Conservation (phyloP, 2,329 filamentous ascomycete genomes). For the Thielaviopsis cerberus region DNA sequence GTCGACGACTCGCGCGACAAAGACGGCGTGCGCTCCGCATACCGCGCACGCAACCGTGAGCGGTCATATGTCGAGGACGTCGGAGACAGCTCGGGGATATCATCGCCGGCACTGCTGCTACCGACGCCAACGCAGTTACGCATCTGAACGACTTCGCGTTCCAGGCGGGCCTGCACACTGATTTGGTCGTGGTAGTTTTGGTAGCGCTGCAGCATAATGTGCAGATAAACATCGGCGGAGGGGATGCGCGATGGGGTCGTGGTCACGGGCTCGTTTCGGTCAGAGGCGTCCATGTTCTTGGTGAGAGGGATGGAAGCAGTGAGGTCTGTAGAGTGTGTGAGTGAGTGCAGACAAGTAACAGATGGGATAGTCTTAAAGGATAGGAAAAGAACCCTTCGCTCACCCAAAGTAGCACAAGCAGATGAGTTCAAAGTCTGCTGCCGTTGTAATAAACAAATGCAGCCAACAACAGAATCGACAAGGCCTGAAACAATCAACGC, state of each 20-base stretch:
- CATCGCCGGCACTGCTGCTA: not conserved
- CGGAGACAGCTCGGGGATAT: not conserved
- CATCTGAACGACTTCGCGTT: conserved; percentile 5
- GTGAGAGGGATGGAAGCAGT: not conserved
- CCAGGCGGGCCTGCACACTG: not conserved
- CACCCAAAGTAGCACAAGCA: not conserved
- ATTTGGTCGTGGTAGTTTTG: conserved; percentile 9
- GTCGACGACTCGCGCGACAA: not conserved
- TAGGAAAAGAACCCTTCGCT: not conserved
- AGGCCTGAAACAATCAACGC: not conserved
- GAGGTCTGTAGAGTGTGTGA: not conserved
- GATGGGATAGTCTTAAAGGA: not conserved
- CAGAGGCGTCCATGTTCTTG: not conserved
- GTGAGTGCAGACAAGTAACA: not conserved
- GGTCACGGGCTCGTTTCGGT: not conserved
- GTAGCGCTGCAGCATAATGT: conserved; percentile 8
- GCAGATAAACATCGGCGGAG: conserved; percentile 3
- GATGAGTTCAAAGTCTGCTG: not conserved
- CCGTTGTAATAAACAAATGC: not conserved
- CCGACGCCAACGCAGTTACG: not conserved
- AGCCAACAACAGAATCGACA: not conserved
- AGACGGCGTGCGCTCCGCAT: conserved; percentile 5
- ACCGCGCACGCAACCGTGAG: not conserved
- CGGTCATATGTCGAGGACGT: not conserved
- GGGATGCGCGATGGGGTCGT: not conserved